These are phyloP conservation scores for Fusarium phyllophilum DNA, from an alignment of 2,329 filamentous ascomycete genomes.

Conservation along the genomic window DNA sequence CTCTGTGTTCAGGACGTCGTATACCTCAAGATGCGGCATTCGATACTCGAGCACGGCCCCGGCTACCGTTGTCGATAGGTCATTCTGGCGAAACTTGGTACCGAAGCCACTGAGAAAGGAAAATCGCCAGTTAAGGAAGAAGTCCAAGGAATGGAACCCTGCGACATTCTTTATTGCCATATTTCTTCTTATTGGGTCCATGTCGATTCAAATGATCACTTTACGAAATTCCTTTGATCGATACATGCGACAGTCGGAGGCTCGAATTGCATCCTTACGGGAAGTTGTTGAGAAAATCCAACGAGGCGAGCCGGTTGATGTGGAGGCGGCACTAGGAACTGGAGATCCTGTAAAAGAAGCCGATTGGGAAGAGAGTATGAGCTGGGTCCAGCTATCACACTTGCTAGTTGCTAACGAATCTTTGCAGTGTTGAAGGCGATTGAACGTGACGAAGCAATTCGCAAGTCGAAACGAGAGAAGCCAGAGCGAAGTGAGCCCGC, in stretches of 20 bases:
- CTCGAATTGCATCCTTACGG: constrained; percentile 78
- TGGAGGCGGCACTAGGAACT: constrained; percentile 82
- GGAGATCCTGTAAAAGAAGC: constrained; percentile 78
- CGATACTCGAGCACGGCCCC: constrained; percentile 53
- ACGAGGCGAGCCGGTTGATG: constrained; percentile 81
- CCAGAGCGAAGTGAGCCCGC: constrained; percentile 45
- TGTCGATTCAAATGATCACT: constrained; percentile 91
- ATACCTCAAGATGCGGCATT: constrained; percentile 10
- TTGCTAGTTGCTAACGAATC: constrained; percentile 21
- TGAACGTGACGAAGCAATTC: constrained; percentile 68
- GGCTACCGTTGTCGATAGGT: constrained; percentile 64
- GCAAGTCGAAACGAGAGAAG: constrained; percentile 56
- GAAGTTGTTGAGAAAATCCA: constrained; percentile 80
- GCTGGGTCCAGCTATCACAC: too few relatives aligned
- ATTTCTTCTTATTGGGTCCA: constrained; percentile 89
- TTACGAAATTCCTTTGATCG: constrained; percentile 79
- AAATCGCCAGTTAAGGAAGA: constrained; percentile 53
- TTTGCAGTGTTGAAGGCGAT: constrained; percentile 72
- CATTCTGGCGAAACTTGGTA: constrained; percentile 76
- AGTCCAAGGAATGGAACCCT: constrained; percentile 78
- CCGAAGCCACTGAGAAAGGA: constrained; percentile 71
- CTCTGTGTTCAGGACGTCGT: background rate
- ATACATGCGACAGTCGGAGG: constrained; percentile 80
- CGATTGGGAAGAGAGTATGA: constrained; percentile 87
- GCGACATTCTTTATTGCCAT: constrained; percentile 85